Evolutionary conservation across 768 basidiomycete species (phyloP).

Genomic region (Pisolithus tinctorius): DNA sequence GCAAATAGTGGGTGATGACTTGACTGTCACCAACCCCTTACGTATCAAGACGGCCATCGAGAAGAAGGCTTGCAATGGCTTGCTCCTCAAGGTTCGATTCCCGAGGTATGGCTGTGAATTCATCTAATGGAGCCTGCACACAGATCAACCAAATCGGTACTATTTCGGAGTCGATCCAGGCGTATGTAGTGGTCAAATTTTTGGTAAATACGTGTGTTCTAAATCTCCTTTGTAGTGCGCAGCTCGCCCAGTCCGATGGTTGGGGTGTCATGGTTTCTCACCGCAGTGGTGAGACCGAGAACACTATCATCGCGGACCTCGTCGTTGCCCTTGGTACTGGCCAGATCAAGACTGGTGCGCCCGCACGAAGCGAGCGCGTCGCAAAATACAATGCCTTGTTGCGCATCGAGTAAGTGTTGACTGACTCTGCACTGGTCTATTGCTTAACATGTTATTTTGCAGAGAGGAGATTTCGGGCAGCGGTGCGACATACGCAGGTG

Average conservation of each 20-base stretch:
- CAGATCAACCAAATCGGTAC: constrained; percentile 98
- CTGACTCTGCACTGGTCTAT: not conserved
- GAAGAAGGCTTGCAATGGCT: constrained; percentile 99
- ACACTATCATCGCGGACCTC: constrained; percentile 93
- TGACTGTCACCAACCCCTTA: constrained; percentile 95
- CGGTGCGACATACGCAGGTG: constrained; percentile 67
- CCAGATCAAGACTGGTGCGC: constrained; percentile 98
- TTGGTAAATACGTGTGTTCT: not conserved
- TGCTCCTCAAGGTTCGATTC: constrained; percentile 77
- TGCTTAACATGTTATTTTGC: constrained; percentile 3
- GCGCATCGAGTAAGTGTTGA: constrained; percentile 74
- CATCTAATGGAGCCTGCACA: not conserved
- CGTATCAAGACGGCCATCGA: constrained; percentile 98
- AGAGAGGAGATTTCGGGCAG: constrained; percentile 71
- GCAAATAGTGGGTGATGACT: constrained; percentile 93
- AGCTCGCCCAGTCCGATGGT: constrained; percentile 89
- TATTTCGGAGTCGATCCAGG: constrained; percentile 97
- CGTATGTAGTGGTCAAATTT: constrained; percentile 47
- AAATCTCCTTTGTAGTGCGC: constrained; percentile 51
- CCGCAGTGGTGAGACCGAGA: constrained; percentile 97
- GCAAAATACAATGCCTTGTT: constrained; percentile 90
- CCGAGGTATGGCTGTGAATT: not conserved
- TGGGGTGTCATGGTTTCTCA: constrained; percentile 99
- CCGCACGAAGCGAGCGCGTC: constrained; percentile 92
- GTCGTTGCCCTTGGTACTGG: constrained; percentile 88